Conservation (phyloP, 2,329 filamentous ascomycete species). For the Colletotrichum brevisporum region DNA sequence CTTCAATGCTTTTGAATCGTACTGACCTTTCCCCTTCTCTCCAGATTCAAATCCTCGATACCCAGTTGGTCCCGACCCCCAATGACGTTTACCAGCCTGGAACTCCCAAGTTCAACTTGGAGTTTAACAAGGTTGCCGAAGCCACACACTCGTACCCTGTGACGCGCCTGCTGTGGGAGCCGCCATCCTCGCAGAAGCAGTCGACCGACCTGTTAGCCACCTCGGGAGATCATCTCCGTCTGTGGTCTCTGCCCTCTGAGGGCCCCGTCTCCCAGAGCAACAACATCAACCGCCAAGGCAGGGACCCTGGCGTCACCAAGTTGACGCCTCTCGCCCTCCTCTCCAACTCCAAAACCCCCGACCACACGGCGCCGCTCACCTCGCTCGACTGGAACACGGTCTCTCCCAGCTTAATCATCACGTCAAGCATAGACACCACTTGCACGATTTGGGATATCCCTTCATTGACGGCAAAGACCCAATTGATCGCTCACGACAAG, state of each 20-base stretch:
- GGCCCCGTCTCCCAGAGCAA: constrained; percentile 73
- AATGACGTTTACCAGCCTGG: constrained; percentile 79
- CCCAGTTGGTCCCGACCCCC: constrained; percentile 80
- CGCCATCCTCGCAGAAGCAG: constrained; percentile 93
- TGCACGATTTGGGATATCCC: constrained; percentile 99
- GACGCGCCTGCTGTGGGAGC: constrained; percentile 95
- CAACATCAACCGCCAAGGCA: constrained; percentile 71
- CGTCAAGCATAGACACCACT: constrained; percentile 97
- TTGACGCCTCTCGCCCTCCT: constrained; percentile 92
- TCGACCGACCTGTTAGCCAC: constrained; percentile 95
- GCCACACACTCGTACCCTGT: constrained; percentile 98
- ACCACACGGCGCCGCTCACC: constrained; percentile 96
- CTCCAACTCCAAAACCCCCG: constrained; percentile 98
- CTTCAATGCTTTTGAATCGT: neutral
- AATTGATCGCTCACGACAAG: constrained; percentile 98
- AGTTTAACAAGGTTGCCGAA: constrained; percentile 94
- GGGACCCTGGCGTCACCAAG: constrained; percentile 77
- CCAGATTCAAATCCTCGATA: constrained; percentile 97
- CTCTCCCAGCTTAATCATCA: constrained; percentile 97
- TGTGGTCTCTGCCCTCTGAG: constrained; percentile 91
- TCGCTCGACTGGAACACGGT: constrained; percentile 99
- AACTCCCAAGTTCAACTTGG: constrained; percentile 80
- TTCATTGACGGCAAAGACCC: constrained; percentile 96
- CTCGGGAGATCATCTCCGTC: constrained; percentile 90
- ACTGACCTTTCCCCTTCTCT: constrained; percentile 41